Percentiles rank a stretch among this genome's conserved stretches.
These are phyloP conservation scores for Berberis vulgaris DNA, from an alignment of 164 flowering plant species.

Conservation along the genomic window DNA sequence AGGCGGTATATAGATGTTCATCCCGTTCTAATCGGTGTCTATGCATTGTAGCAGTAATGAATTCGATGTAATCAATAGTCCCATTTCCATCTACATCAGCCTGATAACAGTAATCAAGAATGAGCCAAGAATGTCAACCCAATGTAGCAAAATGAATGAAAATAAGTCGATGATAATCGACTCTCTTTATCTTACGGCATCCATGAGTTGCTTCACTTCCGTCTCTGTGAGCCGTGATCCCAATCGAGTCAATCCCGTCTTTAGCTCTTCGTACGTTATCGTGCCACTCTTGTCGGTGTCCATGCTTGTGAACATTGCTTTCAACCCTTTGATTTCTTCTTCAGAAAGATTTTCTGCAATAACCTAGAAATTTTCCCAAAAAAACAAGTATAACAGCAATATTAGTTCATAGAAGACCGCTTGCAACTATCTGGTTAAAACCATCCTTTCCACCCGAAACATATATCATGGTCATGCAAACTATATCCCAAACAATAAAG, in stretches of 20 bases:
- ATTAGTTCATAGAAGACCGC: background rate
- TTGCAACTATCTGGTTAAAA: too few relatives aligned
- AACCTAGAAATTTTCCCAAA: conserved; percentile 75
- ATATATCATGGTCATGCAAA: too few relatives aligned
- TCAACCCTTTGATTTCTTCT: too few relatives aligned
- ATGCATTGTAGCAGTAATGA: conserved; percentile 91
- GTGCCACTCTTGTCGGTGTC: too few relatives aligned
- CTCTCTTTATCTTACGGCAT: conserved; percentile 53
- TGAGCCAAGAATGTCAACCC: background rate
- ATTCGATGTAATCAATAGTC: conserved; percentile 81
- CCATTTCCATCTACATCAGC: conserved; percentile 97
- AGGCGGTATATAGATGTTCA: conserved; percentile 75
- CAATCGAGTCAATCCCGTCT: conserved; percentile 70
- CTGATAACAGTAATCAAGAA: conserved; percentile 24
- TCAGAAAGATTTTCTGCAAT: conserved; percentile 37
- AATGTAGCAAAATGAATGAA: background rate
- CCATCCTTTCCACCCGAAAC: too few relatives aligned
- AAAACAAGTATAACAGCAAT: background rate
- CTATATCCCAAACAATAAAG: too few relatives aligned
- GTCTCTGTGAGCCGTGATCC: conserved; percentile 81
- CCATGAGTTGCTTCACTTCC: conserved; percentile 88
- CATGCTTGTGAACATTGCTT: too few relatives aligned
- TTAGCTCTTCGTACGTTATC: conserved; percentile 44
- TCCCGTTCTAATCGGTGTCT: conserved; percentile 77
- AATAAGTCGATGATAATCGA: background rate